Base-by-base conservation (phyloP, 2,329 filamentous ascomycete genomes). In the Periconia sp. region DNA sequence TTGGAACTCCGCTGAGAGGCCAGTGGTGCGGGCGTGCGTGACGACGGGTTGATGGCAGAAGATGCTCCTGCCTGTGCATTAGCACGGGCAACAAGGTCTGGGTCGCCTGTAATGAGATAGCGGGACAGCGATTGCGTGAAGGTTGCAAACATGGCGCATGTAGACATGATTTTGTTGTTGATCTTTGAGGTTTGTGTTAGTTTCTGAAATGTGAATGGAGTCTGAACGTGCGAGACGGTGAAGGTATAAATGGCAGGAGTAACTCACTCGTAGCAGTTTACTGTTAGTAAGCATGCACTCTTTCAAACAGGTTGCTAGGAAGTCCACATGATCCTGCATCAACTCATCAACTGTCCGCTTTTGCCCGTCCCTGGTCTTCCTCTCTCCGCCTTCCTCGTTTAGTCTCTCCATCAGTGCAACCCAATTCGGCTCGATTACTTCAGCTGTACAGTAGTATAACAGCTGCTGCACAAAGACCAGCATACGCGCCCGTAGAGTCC, bases 321-420 rank as follows among this genome's bases (percentile, higher is more conserved):
- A 99, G 75, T 97, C 94, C 55, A 99, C 92, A 76, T 99, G 94
- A 69, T 97, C 92, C 76, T 97, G 91, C 94, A 99, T 99, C 69
- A 99, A 77, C 76, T 97, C 92, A 68, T 99, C 94, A 1, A 99
- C 94, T 0, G 94, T 99, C 37, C 92, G 74, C 63, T 85, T 86
- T n/a, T 81, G 80, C 69, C 76, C 41, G 65, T 62, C 64, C 14
- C 47, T 58, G 31, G 50, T 54, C 41, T 53, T 63, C 70, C 53
- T 73, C 68, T 81, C 82, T 10, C 79, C 78, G 9, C 84, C 78
- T 79, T 81, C 80, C 41, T 74, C 68, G 13, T 87, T 88, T 6
- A 97, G 81, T 31, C 91, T 83, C n/a, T 88, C 85, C 91, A 97
- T 97, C 56, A 99, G 85, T 45, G 87, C 89, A 61, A 91, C 86